Evolutionary conservation across 352 stramenopile genomes (phyloP), one percentile per base, ranked within the genome.

Genomic region (Pythium pyrilobum): DNA sequence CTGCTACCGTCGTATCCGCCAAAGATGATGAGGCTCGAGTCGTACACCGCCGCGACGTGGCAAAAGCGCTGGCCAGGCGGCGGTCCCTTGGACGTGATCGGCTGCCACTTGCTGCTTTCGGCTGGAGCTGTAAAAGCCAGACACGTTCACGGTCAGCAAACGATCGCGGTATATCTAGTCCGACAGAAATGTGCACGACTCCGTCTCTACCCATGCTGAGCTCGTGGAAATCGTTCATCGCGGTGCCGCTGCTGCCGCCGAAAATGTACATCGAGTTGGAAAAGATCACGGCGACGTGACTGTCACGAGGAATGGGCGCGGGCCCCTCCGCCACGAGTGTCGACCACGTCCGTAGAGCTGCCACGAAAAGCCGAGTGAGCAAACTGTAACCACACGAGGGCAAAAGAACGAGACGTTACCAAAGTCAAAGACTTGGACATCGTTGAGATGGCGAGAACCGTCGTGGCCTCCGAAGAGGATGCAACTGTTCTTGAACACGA

Each of bases 181-280:
- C n/a, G n/a, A n/a, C n/a, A n/a, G n/a, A n/a, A n/a, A n/a, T 43
- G 38, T 25, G 15, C 25, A 33, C 2, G 5, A 23, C 27, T 13
- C 10, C 6, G 18, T 37, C 43, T 36, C 32, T 63, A 89, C 81
- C 74, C 32, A 95, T 59, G 37, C 81, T 89, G 3, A 99, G 77
- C 55, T 98, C 96, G 62, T 98, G 90, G 49, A 99, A 97, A 70
- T 99, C 96, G 67, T 98, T 98, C 85, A 99, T 97, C 16, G 96
- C 95, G 38, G 73, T 96, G 42, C 96, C 96, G 32, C 90, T 98
- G 23, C 87, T 98, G 8, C 96, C 96, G n/a, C 89, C 90, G 72
- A 97, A 97, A 31, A 97, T 89, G 71, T 95, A 98, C 89, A 98
- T 97, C 25, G 78, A 96, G 62, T 96, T 87, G 11, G 77, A 86